Percentiles rank a stretch among this genome's conserved stretches.
Evolutionary conservation across 2,329 filamentous ascomycete species (phyloP).

Genomic region (Dothideomycetidae sp.): DNA sequence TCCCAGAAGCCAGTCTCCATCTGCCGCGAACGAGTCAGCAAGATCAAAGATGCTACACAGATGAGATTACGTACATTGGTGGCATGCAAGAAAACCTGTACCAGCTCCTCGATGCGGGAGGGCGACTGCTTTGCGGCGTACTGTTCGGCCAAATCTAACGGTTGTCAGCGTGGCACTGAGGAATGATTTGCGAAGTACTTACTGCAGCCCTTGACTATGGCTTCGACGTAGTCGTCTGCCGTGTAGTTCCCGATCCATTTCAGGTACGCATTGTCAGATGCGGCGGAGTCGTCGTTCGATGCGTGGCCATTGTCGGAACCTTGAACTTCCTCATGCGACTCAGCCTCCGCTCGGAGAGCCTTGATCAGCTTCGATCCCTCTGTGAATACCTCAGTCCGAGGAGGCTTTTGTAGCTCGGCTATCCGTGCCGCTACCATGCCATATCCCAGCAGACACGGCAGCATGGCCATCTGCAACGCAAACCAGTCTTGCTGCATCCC

Average conservation of each 20-base stretch:
- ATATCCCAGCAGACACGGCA: conserved; percentile 85
- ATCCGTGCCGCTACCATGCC: conserved; percentile 57
- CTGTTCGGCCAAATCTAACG: conserved; percentile 56
- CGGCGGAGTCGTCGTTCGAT: conserved; percentile 45
- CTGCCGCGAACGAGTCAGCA: conserved; percentile 25
- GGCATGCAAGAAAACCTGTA: conserved; percentile 74
- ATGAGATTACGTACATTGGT: conserved; percentile 48
- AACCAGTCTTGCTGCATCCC: conserved; percentile 81
- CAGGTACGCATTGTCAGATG: too few relatives aligned
- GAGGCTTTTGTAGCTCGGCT: too few relatives aligned
- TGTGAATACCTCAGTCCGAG: too few relatives aligned
- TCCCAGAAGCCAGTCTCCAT: conserved; percentile 66
- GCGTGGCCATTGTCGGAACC: too few relatives aligned
- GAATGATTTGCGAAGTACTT: conserved; percentile 21
- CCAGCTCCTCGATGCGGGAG: conserved; percentile 62
- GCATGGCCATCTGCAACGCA: conserved; percentile 67
- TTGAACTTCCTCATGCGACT: too few relatives aligned
- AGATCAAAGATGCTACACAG: neutral
- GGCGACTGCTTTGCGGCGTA: conserved; percentile 61
- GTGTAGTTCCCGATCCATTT: conserved; percentile 85
- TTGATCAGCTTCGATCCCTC: too few relatives aligned
- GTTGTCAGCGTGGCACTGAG: neutral
- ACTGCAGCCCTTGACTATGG: conserved; percentile 58
- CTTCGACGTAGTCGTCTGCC: conserved; percentile 61
- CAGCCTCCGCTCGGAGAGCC: too few relatives aligned